A percentile compares a stretch with the other conserved stretches of the same genome.
phyloP scores from a whole-genome alignment of 2,329 filamentous ascomycete species.

The Beauveria brongniartii region DNA sequence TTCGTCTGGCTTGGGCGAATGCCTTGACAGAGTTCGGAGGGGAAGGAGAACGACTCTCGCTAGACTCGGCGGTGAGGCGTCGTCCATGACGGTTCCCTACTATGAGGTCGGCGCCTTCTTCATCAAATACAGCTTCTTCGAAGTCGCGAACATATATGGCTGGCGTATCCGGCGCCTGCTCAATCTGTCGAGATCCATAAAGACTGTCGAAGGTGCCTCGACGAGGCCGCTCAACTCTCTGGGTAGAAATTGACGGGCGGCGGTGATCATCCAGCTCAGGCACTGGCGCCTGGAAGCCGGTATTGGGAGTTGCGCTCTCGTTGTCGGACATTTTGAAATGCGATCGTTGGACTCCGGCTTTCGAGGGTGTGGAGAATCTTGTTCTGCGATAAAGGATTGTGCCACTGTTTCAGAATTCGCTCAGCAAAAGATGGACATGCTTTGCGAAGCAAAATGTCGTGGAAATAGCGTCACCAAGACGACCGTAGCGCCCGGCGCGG shows the following conservation, averaged over 20 bases:
- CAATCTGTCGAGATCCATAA: slow-evolving; percentile 43
- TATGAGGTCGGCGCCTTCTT: slow-evolving; percentile 57
- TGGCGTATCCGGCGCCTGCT: slow-evolving; percentile 27
- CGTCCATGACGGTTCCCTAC: slow-evolving; percentile 37
- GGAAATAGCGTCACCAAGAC: not conserved
- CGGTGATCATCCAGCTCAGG: slow-evolving; percentile 86
- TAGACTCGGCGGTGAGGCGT: slow-evolving; percentile 48
- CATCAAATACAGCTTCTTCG: slow-evolving; percentile 68
- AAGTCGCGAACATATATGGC: slow-evolving; percentile 64
- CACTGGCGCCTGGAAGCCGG: slow-evolving; percentile 64
- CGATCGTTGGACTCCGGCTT: slow-evolving; percentile 20
- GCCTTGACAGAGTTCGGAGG: slow-evolving; percentile 97
- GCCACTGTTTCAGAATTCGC: slow-evolving; percentile 25
- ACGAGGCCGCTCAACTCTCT: slow-evolving; percentile 51
- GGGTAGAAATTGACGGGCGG: slow-evolving; percentile 52
- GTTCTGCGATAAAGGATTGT: not conserved
- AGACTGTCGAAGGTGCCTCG: slow-evolving; percentile 69
- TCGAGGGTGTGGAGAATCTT: not conserved
- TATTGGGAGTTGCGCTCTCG: slow-evolving; percentile 50
- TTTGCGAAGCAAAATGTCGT: not conserved
- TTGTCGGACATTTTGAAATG: slow-evolving; percentile 57
- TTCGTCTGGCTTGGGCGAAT: slow-evolving; percentile 82
- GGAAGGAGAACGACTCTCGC: slow-evolving; percentile 62
- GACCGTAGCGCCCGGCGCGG: slow-evolving; percentile 11
- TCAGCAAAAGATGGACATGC: slow-evolving; percentile 17